Evolutionary conservation across 805 yeast species (phyloP), one percentile per base, ranked within the genome.

Genomic region (Hermanozyma aechmeae): DNA sequence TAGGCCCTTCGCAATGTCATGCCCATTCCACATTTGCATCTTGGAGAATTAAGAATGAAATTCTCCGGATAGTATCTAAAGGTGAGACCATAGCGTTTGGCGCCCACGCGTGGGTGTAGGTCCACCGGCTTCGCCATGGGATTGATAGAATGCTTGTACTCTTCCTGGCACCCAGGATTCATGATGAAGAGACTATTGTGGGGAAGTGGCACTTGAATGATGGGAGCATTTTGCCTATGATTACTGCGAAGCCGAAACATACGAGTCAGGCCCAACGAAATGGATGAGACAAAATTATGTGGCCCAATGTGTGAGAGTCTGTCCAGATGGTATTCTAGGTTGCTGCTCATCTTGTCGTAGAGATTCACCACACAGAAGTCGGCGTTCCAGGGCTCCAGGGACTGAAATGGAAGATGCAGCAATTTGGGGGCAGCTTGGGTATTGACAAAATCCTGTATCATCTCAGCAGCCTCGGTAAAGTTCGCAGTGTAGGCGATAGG

Each of bases 81-180:
- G 0, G 93, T 83, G 23, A 82, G 46, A 37, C 76, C 80, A 37
- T 77, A 66, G 29, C 94, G 52, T 4, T 59, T 35, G 1, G 64
- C 39, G 0, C 77, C 79, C 1, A 76, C 46, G 0, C 65, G 50
- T 0, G 68, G 65, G 38, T 78, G 78, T 0, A 54, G 38, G 12
- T 61, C 56, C 3, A 73, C 50, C 6, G 51, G 39, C 33, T 53
- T 53, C 5, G 51, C 46, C 23, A 64, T 51, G 1, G 74, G 58
- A 4, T 71, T 70, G 0, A 82, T 72, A 34, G 74, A 58, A 43
- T 83, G 94, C 42, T 75, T 79, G 46, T 55, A 82, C 28, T 70
- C 72, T 38, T 82, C 94, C 46, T 82, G 94, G 36, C 82, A 76
- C 1, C 84, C 85, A 1, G 84, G 79, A 34, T 77, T 75, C 93